Conservation (phyloP, 2,329 filamentous ascomycete species). For the Epichloe brachyelytri region DNA sequence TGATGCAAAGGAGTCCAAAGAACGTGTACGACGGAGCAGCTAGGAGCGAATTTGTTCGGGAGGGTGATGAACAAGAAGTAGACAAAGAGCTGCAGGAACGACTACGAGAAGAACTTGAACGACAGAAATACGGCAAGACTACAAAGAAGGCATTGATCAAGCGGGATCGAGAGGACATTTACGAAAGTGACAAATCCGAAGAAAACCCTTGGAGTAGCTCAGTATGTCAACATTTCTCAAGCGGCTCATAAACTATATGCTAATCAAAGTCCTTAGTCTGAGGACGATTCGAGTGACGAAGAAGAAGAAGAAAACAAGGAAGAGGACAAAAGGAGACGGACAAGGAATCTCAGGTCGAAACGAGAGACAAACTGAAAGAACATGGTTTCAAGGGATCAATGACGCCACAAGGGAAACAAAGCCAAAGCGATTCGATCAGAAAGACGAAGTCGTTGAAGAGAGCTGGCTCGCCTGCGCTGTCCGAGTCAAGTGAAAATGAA, state of each 20-base stretch:
- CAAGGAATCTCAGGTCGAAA: slow-evolving; percentile 36
- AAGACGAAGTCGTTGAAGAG: slow-evolving; percentile 61
- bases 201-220: slow-evolving; percentile 29
- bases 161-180: slow-evolving; percentile 76
- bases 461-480: slow-evolving; percentile 72
- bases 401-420: slow-evolving; percentile 36
- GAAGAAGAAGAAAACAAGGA: slow-evolving; percentile 33
- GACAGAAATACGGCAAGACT: slow-evolving; percentile 60
- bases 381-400: slow-evolving; percentile 57
- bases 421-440: slow-evolving; percentile 26
- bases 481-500: slow-evolving; percentile 86
- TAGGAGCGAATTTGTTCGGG: slow-evolving; percentile 78
- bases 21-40: slow-evolving; percentile 67
- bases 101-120: slow-evolving; percentile 53
- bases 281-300: slow-evolving; percentile 29
- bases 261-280: slow-evolving; percentile 27
- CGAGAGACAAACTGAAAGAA: slow-evolving; percentile 39
- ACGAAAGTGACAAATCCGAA: slow-evolving; percentile 54
- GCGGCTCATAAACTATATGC: neutral
- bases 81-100: slow-evolving; percentile 62
- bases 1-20: slow-evolving; percentile 58
- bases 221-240: slow-evolving; percentile 13
- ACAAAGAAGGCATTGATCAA: slow-evolving; percentile 72
- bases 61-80: slow-evolving; percentile 55
- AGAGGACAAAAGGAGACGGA: slow-evolving; percentile 54